Evolutionary conservation across 148 eudicot genomes (phyloP), one percentile per base, ranked within the genome.

Genomic region (Pharnaceum exiguum): DNA sequence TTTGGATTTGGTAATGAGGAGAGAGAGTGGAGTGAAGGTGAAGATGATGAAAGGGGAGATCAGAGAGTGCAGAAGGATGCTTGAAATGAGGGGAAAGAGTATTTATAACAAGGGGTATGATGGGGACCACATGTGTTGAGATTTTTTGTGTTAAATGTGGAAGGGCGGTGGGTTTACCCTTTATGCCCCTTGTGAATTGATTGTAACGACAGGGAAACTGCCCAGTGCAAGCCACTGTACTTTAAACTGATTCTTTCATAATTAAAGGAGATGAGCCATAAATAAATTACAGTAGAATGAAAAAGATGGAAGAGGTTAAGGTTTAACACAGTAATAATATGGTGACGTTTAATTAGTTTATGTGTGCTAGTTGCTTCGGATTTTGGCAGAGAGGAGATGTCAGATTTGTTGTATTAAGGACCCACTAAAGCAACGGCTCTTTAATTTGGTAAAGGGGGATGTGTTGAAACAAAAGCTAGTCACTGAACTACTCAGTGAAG

Each of bases 51-150:
- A 28, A 16, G 15, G 22, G 22, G 28, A 24, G 22, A 36, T 10
- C 17, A 30, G 40, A 7, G 45, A 32, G 61, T 29, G 28, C 2
- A 51, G 57, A 40, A 59, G 70, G 18, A 42, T 43, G 60, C 54
- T 64, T 71, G 66, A 6, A 16, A 30, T 50, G 28, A 8, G 64
- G 58, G 75, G 55, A 16, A 50, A 23, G 7, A 24, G 30, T 49
- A 46, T 75, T 47, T 79, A 75, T 79, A 79, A 72, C 32, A 60
- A 26, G 8, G n/a, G 11, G 37, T 24, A 42, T 16, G 2, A 52
- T 50, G 44, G 79, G 72, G 56, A 43, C 72, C 50, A 65, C 67
- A 2, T n/a, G n/a, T n/a, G n/a, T n/a, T 62, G 2, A 21, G 51
- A 72, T 63, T 76, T 68, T n/a, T n/a, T n/a, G n/a, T 76, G 52